Conservation (phyloP, 2,329 filamentous ascomycete genomes). For the Fusarium sp. region DNA sequence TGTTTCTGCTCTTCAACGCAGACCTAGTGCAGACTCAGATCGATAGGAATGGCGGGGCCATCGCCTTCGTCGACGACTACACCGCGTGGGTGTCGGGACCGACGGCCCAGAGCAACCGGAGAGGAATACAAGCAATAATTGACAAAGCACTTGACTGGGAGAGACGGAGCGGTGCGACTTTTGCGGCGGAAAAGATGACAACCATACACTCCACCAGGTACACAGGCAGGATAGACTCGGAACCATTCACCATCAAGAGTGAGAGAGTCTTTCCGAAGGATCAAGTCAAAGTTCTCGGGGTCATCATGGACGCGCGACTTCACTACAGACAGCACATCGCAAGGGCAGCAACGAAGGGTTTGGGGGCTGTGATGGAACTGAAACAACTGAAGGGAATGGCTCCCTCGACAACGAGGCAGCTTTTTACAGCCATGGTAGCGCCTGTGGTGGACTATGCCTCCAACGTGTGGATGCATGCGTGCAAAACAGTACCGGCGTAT, state of each 20-base stretch:
- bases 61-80: not conserved
- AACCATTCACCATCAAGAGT: not conserved
- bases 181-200: not conserved
- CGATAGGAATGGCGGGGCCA: not conserved
- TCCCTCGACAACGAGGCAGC: no score
- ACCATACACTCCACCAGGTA: not conserved
- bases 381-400: not conserved
- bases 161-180: not conserved
- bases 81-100: not conserved
- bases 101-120: not conserved
- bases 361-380: not conserved
- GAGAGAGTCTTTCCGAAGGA: not conserved
- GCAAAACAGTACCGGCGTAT: not conserved
- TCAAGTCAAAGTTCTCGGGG: not conserved
- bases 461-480: conserved; percentile 22
- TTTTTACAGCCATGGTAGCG: no score
- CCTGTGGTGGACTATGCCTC: conserved; percentile 25
- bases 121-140: no score
- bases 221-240: not conserved
- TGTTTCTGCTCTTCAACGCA: not conserved
- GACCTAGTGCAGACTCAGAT: not conserved
- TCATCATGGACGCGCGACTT: not conserved
- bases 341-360: not conserved
- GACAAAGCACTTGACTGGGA: not conserved
- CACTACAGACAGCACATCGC: not conserved